Conservation (phyloP, 805 yeast genomes). For the Saturnispora sanitii region DNA sequence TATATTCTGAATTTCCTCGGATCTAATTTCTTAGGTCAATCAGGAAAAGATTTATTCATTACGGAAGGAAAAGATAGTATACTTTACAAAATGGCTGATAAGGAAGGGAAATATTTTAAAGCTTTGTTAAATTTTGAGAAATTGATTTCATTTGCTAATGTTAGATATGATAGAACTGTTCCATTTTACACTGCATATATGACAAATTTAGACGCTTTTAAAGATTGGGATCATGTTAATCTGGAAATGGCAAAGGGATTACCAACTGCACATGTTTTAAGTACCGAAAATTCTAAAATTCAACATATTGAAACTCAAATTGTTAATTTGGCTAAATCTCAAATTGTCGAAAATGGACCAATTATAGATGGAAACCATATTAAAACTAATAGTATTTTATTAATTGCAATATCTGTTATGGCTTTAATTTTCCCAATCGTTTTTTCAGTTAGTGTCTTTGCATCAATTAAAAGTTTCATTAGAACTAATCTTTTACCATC, state of each 20-base stretch:
- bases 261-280: constrained; percentile 30
- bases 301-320: constrained; percentile 31
- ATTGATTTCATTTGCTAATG: constrained; percentile 59
- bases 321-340: constrained; percentile 38
- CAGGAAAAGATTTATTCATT: constrained; percentile 70
- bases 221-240: constrained; percentile 37
- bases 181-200: constrained; percentile 79
- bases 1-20: constrained; percentile 42
- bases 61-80: constrained; percentile 33
- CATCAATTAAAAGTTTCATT: constrained; percentile 19
- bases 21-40: constrained; percentile 45
- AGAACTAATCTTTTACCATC: constrained; percentile 11
- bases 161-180: constrained; percentile 76
- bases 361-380: constrained; percentile 2
- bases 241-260: constrained; percentile 39
- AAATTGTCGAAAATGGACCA: neutral
- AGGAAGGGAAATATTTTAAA: constrained; percentile 36
- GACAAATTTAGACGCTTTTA: constrained; percentile 63
- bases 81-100: constrained; percentile 45
- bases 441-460: constrained; percentile 19
- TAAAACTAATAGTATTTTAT: constrained; percentile 2
- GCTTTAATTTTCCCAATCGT: constrained; percentile 20
- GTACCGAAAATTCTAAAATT: constrained; percentile 23
- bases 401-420: neutral
- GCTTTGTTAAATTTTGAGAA: constrained; percentile 51